Evolutionary conservation across 1,284 basidiomycete genomes (phyloP).

Genomic region (Gastroboletus turbinatus): DNA sequence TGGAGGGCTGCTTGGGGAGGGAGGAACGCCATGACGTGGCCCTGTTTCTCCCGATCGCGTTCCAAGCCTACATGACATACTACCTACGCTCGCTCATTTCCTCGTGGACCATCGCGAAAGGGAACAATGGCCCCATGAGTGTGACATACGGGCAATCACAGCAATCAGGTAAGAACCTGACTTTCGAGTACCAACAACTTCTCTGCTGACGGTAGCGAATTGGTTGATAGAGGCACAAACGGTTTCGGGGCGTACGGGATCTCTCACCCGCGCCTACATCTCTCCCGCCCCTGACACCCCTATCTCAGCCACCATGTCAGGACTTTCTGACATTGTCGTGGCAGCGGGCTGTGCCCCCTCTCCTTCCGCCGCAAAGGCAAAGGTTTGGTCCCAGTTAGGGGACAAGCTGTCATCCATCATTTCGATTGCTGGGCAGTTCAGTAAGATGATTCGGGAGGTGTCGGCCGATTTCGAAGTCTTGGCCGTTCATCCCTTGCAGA

Average conservation of each 20-base stretch:
- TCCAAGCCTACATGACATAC: constrained; percentile 7
- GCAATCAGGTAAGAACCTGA: not conserved
- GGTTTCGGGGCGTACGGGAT: constrained; percentile 11
- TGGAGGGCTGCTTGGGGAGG: not conserved
- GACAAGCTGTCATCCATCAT: constrained; percentile 1
- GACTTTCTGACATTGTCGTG: constrained; percentile 8
- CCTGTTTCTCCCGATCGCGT: constrained; percentile 10
- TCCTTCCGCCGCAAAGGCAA: not conserved
- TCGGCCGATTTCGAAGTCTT: constrained; percentile 16
- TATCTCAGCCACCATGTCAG: not conserved
- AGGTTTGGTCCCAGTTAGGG: too few species aligned
- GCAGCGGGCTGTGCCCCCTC: constrained; percentile 6
- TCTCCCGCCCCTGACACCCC: not conserved
- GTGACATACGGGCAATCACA: constrained; percentile 8
- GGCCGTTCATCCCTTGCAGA: not conserved
- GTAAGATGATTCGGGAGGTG: constrained; percentile 13
- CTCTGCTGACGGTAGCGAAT: not conserved
- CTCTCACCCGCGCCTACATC: constrained; percentile 17
- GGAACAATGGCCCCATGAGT: not conserved
- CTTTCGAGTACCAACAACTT: not conserved
- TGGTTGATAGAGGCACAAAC: constrained; percentile 4
- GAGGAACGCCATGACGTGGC: not conserved
- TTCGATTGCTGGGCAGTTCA: constrained; percentile 3
- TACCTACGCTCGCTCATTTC: constrained; percentile 3
- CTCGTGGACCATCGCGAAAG: constrained; percentile 14